Percentiles rank a stretch among this genome's conserved stretches.
These are phyloP conservation scores for Pseudogymnoascus sp. DNA, from an alignment of 2,329 filamentous ascomycete genomes.

Conservation along the genomic window DNA sequence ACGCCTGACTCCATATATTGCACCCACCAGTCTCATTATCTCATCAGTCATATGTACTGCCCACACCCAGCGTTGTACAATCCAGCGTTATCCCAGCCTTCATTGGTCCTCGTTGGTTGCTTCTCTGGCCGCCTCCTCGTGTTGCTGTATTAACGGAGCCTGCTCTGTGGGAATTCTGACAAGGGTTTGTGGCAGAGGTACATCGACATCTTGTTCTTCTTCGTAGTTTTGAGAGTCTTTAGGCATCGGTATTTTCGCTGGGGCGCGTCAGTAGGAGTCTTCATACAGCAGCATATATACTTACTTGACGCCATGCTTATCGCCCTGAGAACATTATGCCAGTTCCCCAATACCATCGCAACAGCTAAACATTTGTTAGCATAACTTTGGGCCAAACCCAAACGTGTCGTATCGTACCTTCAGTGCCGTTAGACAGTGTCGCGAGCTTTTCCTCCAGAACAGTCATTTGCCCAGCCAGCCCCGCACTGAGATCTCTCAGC, in stretches of 20 bases:
- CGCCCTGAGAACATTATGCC: conserved; percentile 76
- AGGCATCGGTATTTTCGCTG: conserved; percentile 63
- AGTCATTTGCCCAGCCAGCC: conserved; percentile 74
- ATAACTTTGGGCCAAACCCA: conserved; percentile 10
- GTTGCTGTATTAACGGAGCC: conserved; percentile 54
- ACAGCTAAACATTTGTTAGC: conserved; percentile 48
- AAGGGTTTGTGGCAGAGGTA: conserved; percentile 68
- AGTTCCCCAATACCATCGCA: conserved; percentile 76
- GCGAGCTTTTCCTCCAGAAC: conserved; percentile 67
- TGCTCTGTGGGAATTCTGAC: conserved; percentile 81
- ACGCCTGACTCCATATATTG: conserved; percentile 1
- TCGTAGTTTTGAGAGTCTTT: conserved; percentile 35
- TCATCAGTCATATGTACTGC: neutral
- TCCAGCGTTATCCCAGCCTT: neutral
- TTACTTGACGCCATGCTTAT: conserved; percentile 81
- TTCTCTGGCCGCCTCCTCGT: conserved; percentile 38
- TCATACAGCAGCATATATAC: conserved; percentile 24
- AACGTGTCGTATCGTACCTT: conserved; percentile 44
- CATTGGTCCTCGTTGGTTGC: conserved; percentile 2
- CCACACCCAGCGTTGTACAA: neutral
- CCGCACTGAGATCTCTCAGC: conserved; percentile 68
- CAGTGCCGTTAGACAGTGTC: conserved; percentile 72
- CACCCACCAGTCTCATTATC: neutral
- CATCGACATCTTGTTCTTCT: conserved; percentile 30
- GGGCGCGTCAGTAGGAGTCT: conserved; percentile 15